A percentile compares a stretch with the other conserved stretches of the same genome.
These are phyloP conservation scores for Malus fusca DNA, from an alignment of 306 rosid genomes.

Conservation along the genomic window DNA sequence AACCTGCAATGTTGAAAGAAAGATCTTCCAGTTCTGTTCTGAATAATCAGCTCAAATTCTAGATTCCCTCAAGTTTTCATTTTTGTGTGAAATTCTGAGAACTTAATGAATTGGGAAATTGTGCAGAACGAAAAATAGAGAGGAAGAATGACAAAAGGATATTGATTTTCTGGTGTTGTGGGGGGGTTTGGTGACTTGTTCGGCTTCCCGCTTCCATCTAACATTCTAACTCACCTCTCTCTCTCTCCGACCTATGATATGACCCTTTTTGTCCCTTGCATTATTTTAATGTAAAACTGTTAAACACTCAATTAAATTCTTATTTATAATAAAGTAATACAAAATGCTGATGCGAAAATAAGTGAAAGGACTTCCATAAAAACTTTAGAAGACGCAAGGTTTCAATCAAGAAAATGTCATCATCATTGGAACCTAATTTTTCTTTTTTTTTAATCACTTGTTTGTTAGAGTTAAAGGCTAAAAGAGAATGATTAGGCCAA, in stretches of 20 bases:
- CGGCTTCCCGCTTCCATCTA: background rate
- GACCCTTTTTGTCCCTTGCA: too few species aligned
- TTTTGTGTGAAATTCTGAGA: background rate
- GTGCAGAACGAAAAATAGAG: background rate
- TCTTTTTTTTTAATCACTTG: too few species aligned
- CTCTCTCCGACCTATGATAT: background rate
- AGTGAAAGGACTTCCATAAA: too few species aligned
- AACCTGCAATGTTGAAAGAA: background rate
- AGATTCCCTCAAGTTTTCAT: background rate
- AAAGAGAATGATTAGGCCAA: too few species aligned
- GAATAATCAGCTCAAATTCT: background rate
- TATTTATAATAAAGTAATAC: too few species aligned
- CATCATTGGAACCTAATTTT: too few species aligned
- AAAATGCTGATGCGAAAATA: too few species aligned
- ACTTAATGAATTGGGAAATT: background rate
- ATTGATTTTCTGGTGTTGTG: background rate
- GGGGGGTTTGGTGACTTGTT: conserved; percentile 8
- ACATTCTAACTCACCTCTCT: background rate
- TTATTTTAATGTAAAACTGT: too few species aligned
- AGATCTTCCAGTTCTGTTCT: background rate
- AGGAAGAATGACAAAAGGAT: background rate
- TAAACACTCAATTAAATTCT: too few species aligned
- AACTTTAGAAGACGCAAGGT: too few species aligned
- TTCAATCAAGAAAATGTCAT: too few species aligned
- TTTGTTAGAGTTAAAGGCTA: too few species aligned